Evolutionary conservation across 805 yeast species (phyloP), one percentile per base, ranked within the genome.

Genomic region (Wickerhamiella galacta): DNA sequence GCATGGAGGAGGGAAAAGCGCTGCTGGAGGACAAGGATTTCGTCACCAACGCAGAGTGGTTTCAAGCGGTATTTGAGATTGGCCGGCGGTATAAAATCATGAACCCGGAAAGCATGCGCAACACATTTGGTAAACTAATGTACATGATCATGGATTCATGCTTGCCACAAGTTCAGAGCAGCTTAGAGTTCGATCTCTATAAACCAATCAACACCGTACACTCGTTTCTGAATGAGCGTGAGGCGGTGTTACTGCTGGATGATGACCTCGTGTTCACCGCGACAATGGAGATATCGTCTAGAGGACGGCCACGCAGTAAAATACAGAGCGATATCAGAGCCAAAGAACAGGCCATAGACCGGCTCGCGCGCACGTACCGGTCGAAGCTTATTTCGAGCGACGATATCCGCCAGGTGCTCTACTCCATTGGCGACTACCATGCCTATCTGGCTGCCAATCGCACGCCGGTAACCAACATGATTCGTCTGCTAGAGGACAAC

Each of bases 61-160:
- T 71, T 51, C 64, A 77, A 47, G 56, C 54, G 26, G 58, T 78
- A 6, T 78, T 78, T 50, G 90, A 78, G 53, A 70, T 78, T 39
- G 90, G 90, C 16, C 61, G 90, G 45, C 62, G 90, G 28, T 78
- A 78, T 56, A 78, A 78, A 49, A 72, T 79, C 44, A 74, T 78
- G 83, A 78, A 78, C 46, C 92, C 92, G 0, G 83, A 78, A 43
- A 64, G 70, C 44, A 73, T 79, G 79, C 64, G 83, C 39, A 79
- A 74, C 45, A 72, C 72, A 4, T 79, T 72, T 51, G 92, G 92
- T 29, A 77, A 78, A 46, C 57, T 79, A 36, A 74, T 79, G 56
- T 78, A 78, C 52, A 79, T 78, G 78, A 72, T 77, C 23, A 78
- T 79, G 90, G 92, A 78, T 52, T 78, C 90, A 2, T 58, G 79